Evolutionary conservation across 2,329 filamentous ascomycete species (phyloP).

Genomic region (Ophiostoma novo-ulmi): DNA sequence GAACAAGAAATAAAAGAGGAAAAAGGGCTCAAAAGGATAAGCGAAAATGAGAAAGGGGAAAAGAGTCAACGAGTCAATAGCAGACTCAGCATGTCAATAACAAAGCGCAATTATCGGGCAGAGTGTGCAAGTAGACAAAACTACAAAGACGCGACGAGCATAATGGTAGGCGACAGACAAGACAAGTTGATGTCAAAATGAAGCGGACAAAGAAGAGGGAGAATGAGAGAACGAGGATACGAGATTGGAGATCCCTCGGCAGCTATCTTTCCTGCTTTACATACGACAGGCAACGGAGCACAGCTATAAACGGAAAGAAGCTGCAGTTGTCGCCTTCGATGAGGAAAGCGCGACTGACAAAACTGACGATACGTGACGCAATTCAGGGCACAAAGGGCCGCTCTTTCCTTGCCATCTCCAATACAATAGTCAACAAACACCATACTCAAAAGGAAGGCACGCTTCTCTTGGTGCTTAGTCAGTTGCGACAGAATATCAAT

Average conservation of each 20-base stretch:
- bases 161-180: neutral
- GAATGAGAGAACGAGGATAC: neutral
- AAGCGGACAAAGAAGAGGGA: neutral
- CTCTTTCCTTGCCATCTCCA: conserved; percentile 1
- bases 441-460: neutral
- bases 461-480: neutral
- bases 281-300: conserved; percentile 3
- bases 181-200: neutral
- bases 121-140: neutral
- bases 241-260: conserved; percentile 8
- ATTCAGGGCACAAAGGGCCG: neutral
- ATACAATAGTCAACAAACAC: neutral
- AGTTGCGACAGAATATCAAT: neutral
- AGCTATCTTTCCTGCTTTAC: neutral
- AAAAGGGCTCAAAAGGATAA: neutral
- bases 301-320: neutral
- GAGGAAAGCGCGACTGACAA: conserved; percentile 13
- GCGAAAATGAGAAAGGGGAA: neutral
- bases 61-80: neutral
- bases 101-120: neutral
- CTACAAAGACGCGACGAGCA: neutral
- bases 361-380: neutral
- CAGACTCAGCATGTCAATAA: neutral
- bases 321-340: neutral
- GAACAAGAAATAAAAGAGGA: neutral